A percentile compares a stretch with the other conserved stretches of the same genome.
These are phyloP conservation scores for Monosporascus sp. DNA, from an alignment of 2,329 filamentous ascomycete species.

Conservation along the genomic window DNA sequence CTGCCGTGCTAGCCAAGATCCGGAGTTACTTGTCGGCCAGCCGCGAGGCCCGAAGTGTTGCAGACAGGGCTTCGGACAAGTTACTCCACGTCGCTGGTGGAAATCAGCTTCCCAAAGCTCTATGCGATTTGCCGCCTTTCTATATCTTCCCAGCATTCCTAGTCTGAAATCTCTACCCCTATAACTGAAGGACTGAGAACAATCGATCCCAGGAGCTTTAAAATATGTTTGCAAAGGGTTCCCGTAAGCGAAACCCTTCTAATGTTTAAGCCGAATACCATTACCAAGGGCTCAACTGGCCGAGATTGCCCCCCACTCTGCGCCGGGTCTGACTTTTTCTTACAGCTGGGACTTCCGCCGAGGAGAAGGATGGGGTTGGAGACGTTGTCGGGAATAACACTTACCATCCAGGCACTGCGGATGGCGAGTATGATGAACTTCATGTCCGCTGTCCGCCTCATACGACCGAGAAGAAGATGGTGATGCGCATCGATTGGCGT, in stretches of 20 bases:
- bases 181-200: neutral
- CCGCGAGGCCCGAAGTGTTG: too few species aligned
- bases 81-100: too few species aligned
- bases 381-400: conserved; percentile 18
- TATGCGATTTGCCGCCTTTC: too few species aligned
- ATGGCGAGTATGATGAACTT: conserved; percentile 26
- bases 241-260: neutral
- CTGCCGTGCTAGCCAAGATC: too few species aligned
- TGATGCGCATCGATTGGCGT: conserved; percentile 65
- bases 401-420: conserved; percentile 22
- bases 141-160: too few species aligned
- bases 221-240: conserved; percentile 1
- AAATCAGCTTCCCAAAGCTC: too few species aligned
- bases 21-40: too few species aligned
- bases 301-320: neutral
- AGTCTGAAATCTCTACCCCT: neutral
- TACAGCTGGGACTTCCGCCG: conserved; percentile 13
- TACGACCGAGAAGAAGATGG: conserved; percentile 59
- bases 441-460: conserved; percentile 41
- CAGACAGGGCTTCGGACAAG: too few species aligned
- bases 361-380: conserved; percentile 18
- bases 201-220: neutral
- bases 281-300: too few species aligned
- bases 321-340: neutral
- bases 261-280: neutral